Base-by-base conservation (phyloP, 2,329 filamentous ascomycete genomes). In the Talaromyces rugulosus region DNA sequence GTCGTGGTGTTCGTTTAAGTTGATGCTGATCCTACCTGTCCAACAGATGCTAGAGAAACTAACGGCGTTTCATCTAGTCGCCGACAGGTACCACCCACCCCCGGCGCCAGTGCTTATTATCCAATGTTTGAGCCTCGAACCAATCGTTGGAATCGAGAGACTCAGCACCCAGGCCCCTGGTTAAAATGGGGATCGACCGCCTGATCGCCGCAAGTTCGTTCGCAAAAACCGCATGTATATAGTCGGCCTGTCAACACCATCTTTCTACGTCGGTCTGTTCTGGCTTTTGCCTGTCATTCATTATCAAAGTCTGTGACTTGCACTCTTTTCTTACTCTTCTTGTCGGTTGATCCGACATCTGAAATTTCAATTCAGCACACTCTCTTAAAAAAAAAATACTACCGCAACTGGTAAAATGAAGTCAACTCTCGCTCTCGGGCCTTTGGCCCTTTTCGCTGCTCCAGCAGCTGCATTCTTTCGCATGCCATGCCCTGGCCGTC, bases 401-500 rank as follows among this genome's bases (percentile, higher is more conserved):
- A 18, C 11, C 9, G 6, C 44, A 6, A 47, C 18, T 23, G 5
- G 44, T 27, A 62, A 36, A 47, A 53, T 40, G 18, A 47, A 34
- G 42, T 58, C 55, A 28, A n/a, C 54, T 18, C 54, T 62, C 34
- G 47, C 57, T 54, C 51, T 55, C 12, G 55, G 47, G 23, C 33
- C 57, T 3, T 27, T 62, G 51, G 60, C 54, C 55, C 40, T 55
- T n/a, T 44, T 61, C 34, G 31, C 52, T 44, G 14, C 30, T 16
- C 61, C 61, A 12, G 34, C 58, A 54, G 28, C 52, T 6, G 61
- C 61, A 5, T 96, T 96, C 77, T 96, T 91, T 90, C 91, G 92
- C 72, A 90, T 96, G 84, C 89, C 91, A 69, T 96, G 92, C 76
- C 89, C 86, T 67, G 87, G 87, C 60, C 83, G 84, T 56, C 81